phyloP scores from a whole-genome alignment of 768 basidiomycete genomes.

The Holtermannia corniformis region DNA sequence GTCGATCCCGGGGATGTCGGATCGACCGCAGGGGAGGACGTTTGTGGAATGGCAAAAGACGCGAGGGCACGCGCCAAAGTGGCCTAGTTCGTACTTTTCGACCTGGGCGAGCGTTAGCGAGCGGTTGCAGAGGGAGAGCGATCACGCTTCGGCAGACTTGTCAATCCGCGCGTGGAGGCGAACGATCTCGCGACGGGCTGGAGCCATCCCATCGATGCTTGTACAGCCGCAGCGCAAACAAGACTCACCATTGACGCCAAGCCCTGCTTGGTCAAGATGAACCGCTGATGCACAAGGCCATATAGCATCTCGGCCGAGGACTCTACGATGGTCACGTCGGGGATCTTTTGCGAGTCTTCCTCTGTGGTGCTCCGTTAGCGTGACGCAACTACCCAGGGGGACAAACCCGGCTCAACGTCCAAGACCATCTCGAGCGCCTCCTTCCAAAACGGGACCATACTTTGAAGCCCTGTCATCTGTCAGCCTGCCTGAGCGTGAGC shows the following conservation, averaged over 20 bases:
- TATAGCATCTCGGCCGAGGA: slow-evolving; percentile 95
- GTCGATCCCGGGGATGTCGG: slow-evolving; percentile 89
- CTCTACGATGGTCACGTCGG: slow-evolving; percentile 96
- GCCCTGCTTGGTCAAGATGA: slow-evolving; percentile 88
- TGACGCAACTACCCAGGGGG: neutral
- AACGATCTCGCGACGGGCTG: slow-evolving; percentile 8
- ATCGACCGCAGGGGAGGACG: slow-evolving; percentile 89
- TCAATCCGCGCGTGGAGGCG: slow-evolving; percentile 1
- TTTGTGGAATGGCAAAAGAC: slow-evolving; percentile 83
- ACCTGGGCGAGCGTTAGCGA: slow-evolving; percentile 48
- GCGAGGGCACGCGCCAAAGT: slow-evolving; percentile 89
- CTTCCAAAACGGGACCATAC: slow-evolving; percentile 93
- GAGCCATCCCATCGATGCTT: neutral
- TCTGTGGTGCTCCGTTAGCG: slow-evolving; percentile 21
- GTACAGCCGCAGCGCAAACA: slow-evolving; percentile 8
- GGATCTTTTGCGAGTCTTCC: slow-evolving; percentile 90
- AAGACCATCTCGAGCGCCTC: slow-evolving; percentile 99
- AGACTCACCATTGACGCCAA: slow-evolving; percentile 81
- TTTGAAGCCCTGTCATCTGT: slow-evolving; percentile 25
- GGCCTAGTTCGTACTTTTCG: slow-evolving; percentile 85
- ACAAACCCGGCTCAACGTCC: slow-evolving; percentile 94
- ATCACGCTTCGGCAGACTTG: neutral
- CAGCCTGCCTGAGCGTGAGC: neutral
- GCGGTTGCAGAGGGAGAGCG: neutral
- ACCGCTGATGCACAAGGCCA: slow-evolving; percentile 94